Evolutionary conservation across 2,329 filamentous ascomycete genomes (phyloP).

Genomic region (Pestalotiopsis sp.): DNA sequence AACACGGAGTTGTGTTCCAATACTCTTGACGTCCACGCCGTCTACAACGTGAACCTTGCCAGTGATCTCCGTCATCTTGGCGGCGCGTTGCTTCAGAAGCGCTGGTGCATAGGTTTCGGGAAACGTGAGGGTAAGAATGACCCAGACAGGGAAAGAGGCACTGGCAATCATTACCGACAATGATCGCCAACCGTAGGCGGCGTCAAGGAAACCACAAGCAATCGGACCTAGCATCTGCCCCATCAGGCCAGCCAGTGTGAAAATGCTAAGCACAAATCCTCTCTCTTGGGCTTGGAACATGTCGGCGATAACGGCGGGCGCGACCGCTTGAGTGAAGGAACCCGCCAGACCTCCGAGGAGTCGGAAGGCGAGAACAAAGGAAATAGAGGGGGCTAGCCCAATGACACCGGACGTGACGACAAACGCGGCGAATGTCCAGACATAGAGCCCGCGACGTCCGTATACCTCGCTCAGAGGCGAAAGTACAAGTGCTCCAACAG

Average conservation of each 20-base stretch:
- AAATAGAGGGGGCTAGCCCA: slow-evolving; percentile 12
- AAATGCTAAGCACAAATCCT: slow-evolving; percentile 17
- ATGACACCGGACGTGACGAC: slow-evolving; percentile 14
- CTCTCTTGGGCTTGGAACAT: slow-evolving; percentile 17
- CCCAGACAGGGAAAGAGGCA: slow-evolving; percentile 17
- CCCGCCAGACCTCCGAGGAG: slow-evolving; percentile 14
- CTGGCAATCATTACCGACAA: slow-evolving; percentile 20
- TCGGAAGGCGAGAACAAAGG: slow-evolving; percentile 15
- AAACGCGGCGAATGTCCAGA: slow-evolving; percentile 15
- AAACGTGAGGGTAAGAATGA: slow-evolving; percentile 18
- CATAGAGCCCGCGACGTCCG: slow-evolving; percentile 25
- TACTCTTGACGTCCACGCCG: slow-evolving; percentile 18
- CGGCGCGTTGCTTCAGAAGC: slow-evolving; percentile 25
- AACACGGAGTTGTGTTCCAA: slow-evolving; percentile 14
- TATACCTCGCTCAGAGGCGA: slow-evolving; percentile 35
- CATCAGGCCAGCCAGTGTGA: slow-evolving; percentile 22
- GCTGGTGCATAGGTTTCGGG: slow-evolving; percentile 34
- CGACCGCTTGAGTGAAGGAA: slow-evolving; percentile 18
- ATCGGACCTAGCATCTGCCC: slow-evolving; percentile 25
- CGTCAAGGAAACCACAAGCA: slow-evolving; percentile 22
- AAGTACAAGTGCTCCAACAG: slow-evolving; percentile 32
- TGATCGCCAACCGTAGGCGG: slow-evolving; percentile 21
- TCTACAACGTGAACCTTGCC: slow-evolving; percentile 26
- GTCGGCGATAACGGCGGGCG: slow-evolving; percentile 17
- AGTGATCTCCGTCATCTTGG: slow-evolving; percentile 20